Conservation (phyloP, 805 yeast species). For the Lachancea lanzarotensis region DNA sequence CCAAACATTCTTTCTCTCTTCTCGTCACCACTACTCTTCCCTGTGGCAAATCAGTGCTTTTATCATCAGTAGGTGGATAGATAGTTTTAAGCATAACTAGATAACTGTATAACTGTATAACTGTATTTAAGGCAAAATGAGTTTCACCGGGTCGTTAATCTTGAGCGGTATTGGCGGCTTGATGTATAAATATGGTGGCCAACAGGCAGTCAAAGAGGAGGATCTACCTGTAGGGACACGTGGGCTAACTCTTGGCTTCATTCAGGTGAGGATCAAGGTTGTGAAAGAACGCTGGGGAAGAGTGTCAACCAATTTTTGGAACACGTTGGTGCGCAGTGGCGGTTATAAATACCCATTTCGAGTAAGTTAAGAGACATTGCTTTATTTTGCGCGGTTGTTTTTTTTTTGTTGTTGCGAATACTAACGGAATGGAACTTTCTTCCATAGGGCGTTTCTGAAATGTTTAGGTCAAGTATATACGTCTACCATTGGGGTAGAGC, state of each 20-base stretch:
- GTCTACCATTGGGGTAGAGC: conserved; percentile 9
- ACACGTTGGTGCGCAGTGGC: conserved; percentile 18
- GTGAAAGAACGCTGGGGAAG: conserved; percentile 10
- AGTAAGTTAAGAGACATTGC: conserved; percentile 1
- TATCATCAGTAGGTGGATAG: neutral
- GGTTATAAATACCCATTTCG: conserved; percentile 15
- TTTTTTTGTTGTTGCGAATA: too few species aligned
- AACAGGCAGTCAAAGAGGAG: conserved; percentile 19
- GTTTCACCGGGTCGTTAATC: conserved; percentile 27
- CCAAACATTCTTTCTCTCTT: neutral
- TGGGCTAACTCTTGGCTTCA: conserved; percentile 12
- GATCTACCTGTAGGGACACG: conserved; percentile 10
- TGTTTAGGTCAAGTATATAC: conserved; percentile 14
- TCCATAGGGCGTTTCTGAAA: conserved; percentile 17
- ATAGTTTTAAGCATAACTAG: neutral
- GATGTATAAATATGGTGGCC: conserved; percentile 24
- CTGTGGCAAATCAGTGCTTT: neutral
- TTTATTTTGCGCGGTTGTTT: too few species aligned
- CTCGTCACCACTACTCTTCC: neutral
- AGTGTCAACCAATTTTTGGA: conserved; percentile 18
- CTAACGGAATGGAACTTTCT: neutral
- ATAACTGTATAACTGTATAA: neutral
- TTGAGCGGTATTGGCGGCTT: conserved; percentile 28
- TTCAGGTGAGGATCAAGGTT: conserved; percentile 12
- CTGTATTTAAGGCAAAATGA: conserved; percentile 15